Evolutionary conservation across 345 rosid species (phyloP).

Genomic region (Excoecaria agallocha): DNA sequence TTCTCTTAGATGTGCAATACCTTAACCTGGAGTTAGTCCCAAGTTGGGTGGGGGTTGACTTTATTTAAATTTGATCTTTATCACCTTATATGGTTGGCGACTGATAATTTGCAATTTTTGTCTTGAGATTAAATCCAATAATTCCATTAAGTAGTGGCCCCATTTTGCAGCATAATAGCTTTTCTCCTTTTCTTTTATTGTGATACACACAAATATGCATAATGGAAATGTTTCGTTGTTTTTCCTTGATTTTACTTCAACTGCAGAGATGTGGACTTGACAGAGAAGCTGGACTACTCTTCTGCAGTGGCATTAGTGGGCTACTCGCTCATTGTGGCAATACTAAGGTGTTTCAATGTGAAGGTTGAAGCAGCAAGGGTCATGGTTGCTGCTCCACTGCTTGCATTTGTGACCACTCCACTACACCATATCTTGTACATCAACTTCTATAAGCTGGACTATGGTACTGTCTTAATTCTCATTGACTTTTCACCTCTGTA

Average conservation of each 20-base stretch:
- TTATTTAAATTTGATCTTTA: neutral
- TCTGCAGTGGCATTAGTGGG: constrained; percentile 74
- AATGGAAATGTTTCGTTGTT: neutral
- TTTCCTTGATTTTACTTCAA: constrained; percentile 16
- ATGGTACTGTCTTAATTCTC: constrained; percentile 41
- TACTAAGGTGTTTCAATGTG: constrained; percentile 60
- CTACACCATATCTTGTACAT: constrained; percentile 82
- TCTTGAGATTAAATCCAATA: neutral
- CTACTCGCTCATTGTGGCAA: constrained; percentile 59
- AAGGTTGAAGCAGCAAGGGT: constrained; percentile 74
- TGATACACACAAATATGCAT: neutral
- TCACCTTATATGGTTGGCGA: neutral
- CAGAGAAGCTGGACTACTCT: constrained; percentile 78
- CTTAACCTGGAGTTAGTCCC: neutral
- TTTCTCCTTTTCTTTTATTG: too few relatives aligned
- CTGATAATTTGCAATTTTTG: too few relatives aligned
- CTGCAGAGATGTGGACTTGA: constrained; percentile 75
- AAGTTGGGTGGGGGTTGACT: neutral
- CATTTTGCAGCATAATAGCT: too few relatives aligned
- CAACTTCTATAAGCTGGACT: constrained; percentile 71
- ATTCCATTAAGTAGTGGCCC: too few relatives aligned
- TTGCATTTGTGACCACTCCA: constrained; percentile 76
- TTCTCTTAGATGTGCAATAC: too few relatives aligned
- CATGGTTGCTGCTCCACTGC: constrained; percentile 77
- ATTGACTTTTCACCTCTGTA: too few relatives aligned